Conservation (phyloP, 1,139 yeast genomes). For the Debaryomyces coudertii region DNA sequence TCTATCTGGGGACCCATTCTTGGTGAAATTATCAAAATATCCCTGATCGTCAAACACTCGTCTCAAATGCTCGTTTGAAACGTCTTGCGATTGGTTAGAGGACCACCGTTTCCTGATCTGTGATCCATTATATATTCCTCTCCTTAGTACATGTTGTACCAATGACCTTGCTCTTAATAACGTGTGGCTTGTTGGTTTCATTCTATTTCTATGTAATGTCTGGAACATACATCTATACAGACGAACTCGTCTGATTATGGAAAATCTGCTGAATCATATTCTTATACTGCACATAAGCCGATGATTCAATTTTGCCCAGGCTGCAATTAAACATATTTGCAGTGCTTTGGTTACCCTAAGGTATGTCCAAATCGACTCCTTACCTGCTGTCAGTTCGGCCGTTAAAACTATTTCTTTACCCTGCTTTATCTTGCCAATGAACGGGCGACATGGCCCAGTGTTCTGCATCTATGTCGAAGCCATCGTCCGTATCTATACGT, state of each 20-base stretch:
- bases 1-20: constrained; percentile 14
- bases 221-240: neutral
- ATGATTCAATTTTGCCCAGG: neutral
- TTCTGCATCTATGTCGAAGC: neutral
- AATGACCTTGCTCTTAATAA: neutral
- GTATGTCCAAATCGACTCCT: neutral
- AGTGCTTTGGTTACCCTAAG: neutral
- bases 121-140: neutral
- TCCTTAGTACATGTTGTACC: constrained; percentile 1
- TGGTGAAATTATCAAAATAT: constrained; percentile 42
- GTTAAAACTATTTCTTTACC: neutral
- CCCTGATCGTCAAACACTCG: constrained; percentile 51
- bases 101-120: neutral
- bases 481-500: neutral
- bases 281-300: neutral
- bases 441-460: no score
- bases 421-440: neutral
- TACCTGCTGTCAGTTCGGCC: neutral
- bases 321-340: neutral
- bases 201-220: neutral
- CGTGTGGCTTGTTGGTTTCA: neutral
- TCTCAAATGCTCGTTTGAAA: constrained; percentile 21
- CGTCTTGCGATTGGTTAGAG: neutral
- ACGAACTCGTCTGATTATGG: neutral
- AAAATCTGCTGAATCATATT: constrained; percentile 3